These are phyloP conservation scores for Neurospora sp. DNA, from an alignment of 495 filamentous ascomycete species.

Conservation along the genomic window DNA sequence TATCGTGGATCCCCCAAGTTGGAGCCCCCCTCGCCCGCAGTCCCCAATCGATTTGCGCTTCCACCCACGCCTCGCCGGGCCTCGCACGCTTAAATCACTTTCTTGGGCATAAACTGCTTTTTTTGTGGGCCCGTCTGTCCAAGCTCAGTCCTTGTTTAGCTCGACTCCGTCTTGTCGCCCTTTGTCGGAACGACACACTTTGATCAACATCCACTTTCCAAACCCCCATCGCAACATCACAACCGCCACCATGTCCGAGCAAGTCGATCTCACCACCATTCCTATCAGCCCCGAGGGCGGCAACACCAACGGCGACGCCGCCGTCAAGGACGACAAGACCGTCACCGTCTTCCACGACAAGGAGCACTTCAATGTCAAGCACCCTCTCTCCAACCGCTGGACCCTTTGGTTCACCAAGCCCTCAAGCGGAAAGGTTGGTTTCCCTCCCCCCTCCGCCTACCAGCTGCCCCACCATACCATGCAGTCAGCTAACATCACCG, in stretches of 20 bases:
- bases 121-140: not conserved
- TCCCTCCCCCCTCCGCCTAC: not conserved
- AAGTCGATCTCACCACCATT: constrained; percentile 53
- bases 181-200: not conserved
- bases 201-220: not conserved
- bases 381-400: constrained; percentile 92
- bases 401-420: constrained; percentile 99
- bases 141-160: not conserved
- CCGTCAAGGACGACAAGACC: constrained; percentile 35
- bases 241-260: constrained; percentile 33
- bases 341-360: constrained; percentile 94
- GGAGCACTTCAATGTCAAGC: constrained; percentile 98
- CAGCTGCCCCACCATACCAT: not conserved
- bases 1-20: constrained; percentile 2
- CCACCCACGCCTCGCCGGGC: not conserved
- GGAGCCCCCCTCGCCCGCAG: not conserved
- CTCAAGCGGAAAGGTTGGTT: constrained; percentile 80
- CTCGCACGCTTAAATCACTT: not conserved
- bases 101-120: not conserved
- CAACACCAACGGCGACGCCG: constrained; percentile 26
- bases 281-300: constrained; percentile 61
- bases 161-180: not conserved
- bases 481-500: constrained; percentile 6
- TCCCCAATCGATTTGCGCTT: constrained; percentile 1
- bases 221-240: not conserved